Evolutionary conservation across 805 yeast genomes (phyloP), one percentile per base, ranked within the genome.

Genomic region (Metschnikowia lochheadii): DNA sequence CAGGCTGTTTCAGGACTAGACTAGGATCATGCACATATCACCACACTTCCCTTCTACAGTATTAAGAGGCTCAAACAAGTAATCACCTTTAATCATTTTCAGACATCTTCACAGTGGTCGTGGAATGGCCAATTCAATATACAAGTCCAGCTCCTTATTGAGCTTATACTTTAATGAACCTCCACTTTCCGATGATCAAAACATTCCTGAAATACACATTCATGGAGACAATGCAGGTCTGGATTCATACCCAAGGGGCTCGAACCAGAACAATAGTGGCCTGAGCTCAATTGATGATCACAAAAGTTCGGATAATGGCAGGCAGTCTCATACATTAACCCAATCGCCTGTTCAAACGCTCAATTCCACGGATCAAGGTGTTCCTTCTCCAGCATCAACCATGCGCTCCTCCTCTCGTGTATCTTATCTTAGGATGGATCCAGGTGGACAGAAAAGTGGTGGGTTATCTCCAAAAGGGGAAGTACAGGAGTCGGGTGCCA

Each of bases 111-210:
- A n/a, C 15, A 10, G 15, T 37, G 26, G 23, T 21, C 23, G 18
- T 39, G 8, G 31, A 14, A 40, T 40, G 43, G 20, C 15, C 18
- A 29, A 40, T n/a, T 6, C 43, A 10, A 26, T 21, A 7, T 44
- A 44, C 46, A 36, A 17, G 7, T 34, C 46, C 13, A 44, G 40
- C 37, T 44, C 46, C 14, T 33, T 44, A 13, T 31, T 44, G 32
- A 44, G 33, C 33, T 26, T 44, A 11, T 44, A 44, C 31, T 40
- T 35, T 8, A 44, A 40, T 36, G 40, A 44, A 35, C 35, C 46
- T 11, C 11, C 21, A 5, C 32, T 11, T 21, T 23, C 32, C 3
- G 26, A 14, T 23, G 46, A 44, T 17, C 40, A 21, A 21, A 23
- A 17, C 23, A 13, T 44, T 3, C 46, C 46, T 11, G 18, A 34